Conservation (phyloP, 352 stramenopile genomes). For the Phytophthora crassamura region DNA sequence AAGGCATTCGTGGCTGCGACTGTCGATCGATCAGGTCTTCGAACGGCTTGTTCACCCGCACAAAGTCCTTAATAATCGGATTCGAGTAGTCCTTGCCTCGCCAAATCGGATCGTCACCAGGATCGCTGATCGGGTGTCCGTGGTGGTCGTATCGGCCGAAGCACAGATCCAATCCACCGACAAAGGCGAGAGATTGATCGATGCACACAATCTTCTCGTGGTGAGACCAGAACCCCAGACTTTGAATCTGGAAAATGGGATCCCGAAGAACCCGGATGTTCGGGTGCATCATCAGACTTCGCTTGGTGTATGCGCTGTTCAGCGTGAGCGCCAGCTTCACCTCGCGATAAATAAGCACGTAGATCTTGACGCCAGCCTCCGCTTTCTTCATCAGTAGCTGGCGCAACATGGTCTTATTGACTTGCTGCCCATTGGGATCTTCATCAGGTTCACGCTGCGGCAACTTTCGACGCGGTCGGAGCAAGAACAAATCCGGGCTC, state of each 20-base stretch:
- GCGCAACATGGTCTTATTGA: conserved; percentile 77
- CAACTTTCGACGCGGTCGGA: conserved; percentile 70
- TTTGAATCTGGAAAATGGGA: conserved; percentile 92
- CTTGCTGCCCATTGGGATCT: conserved; percentile 39
- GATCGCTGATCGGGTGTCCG: conserved; percentile 77
- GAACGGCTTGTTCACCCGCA: conserved; percentile 85
- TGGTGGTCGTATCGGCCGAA: conserved; percentile 90
- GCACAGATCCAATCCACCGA: conserved; percentile 88
- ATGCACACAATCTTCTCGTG: conserved; percentile 95
- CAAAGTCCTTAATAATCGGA: conserved; percentile 91
- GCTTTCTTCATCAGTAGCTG: conserved; percentile 85
- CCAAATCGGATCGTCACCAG: conserved; percentile 70
- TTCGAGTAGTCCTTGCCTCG: conserved; percentile 91
- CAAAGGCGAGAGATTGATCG: conserved; percentile 86
- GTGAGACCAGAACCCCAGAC: conserved; percentile 92
- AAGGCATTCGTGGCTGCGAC: conserved; percentile 86
- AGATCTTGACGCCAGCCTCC: conserved; percentile 86
- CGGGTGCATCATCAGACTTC: conserved; percentile 74
- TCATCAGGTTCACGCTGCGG: conserved; percentile 34
- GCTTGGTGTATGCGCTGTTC: conserved; percentile 89
- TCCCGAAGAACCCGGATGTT: conserved; percentile 93
- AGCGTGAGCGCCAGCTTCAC: conserved; percentile 89
- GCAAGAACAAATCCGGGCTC: conserved; percentile 83
- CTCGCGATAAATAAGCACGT: conserved; percentile 93
- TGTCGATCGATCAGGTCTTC: conserved; percentile 85